These are phyloP conservation scores for Cucurbita maxima DNA, from an alignment of 306 rosid species.

Conservation along the genomic window DNA sequence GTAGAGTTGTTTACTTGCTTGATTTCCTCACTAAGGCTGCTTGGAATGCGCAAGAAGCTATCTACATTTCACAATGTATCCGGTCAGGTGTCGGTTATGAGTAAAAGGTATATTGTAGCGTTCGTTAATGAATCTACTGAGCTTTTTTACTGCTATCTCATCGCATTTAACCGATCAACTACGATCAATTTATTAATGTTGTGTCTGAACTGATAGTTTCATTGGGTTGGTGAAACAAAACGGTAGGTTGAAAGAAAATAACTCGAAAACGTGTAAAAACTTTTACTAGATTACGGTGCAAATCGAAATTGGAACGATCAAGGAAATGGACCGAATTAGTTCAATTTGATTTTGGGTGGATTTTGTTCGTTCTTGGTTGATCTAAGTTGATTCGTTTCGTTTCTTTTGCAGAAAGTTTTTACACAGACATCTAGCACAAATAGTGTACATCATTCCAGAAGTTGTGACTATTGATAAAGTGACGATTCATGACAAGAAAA, in stretches of 20 bases:
- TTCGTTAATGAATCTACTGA: not conserved
- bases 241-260: not conserved
- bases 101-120: slow-evolving; percentile 23
- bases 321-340: not conserved
- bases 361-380: not conserved
- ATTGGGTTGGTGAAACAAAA: not conserved
- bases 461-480: slow-evolving; percentile 29
- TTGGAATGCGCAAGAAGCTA: slow-evolving; percentile 26
- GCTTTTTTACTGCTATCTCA: not conserved
- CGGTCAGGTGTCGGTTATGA: slow-evolving; percentile 36
- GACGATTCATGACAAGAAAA: slow-evolving; percentile 33
- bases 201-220: not conserved
- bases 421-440: slow-evolving; percentile 41
- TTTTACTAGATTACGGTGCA: not conserved
- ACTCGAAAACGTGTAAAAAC: not conserved
- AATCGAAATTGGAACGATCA: not conserved
- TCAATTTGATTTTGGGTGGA: not conserved
- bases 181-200: not conserved
- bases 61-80: slow-evolving; percentile 41
- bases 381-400: not conserved
- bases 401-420: slow-evolving; percentile 36
- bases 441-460: slow-evolving; percentile 47
- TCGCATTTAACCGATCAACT: not conserved
- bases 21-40: slow-evolving; percentile 44
- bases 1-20: slow-evolving; percentile 31